Evolutionary conservation across 257 asterid species (phyloP), one percentile per base, ranked within the genome.

Genomic region (Solanum piurae): DNA sequence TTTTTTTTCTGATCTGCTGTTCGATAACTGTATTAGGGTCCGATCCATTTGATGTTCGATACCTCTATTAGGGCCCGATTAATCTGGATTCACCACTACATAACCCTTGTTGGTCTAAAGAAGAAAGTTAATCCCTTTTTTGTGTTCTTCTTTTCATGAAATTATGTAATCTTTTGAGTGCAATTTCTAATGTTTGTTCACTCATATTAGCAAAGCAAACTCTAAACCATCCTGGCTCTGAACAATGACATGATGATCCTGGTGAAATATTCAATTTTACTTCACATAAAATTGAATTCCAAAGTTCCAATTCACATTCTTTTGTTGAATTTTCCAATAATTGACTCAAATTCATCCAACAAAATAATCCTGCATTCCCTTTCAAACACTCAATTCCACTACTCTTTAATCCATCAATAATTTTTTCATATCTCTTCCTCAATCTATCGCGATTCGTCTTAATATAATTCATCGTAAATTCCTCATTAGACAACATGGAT

Each of bases 211-310:
- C 94, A 83, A 92, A 92, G 38, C 94, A 92, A 86, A 91, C 91
- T 72, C 94, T 88, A 52, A 92, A 92, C 94, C 93, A 92, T n/a
- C 93, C 94, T 18, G 94, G 92, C 72, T 92, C 94, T 1, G 93
- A 86, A 52, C 93, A 92, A 83, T 92, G 94, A 85, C 94, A 92
- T 42, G 94, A 92, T 46, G 91, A 91, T 18, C 94, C 94, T 5
- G 94, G 94, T 69, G 94, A 92, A 12, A 92, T 91, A 38, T 91
- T 92, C 55, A 92, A 42, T 85, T 86, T 90, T 80, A 91, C 92
- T 68, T 92, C 89, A 27, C 89, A 36, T 82, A 92, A 34, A 13
- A 92, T 90, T 9, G 69, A 18, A 9, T 90, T 87, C 94, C 94
- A 92, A 1, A 92, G 79, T n/a, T 25, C 86, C n/a, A 92, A 71